Evolutionary conservation across 2,329 filamentous ascomycete genomes (phyloP).

Genomic region (Fusarium sp.): DNA sequence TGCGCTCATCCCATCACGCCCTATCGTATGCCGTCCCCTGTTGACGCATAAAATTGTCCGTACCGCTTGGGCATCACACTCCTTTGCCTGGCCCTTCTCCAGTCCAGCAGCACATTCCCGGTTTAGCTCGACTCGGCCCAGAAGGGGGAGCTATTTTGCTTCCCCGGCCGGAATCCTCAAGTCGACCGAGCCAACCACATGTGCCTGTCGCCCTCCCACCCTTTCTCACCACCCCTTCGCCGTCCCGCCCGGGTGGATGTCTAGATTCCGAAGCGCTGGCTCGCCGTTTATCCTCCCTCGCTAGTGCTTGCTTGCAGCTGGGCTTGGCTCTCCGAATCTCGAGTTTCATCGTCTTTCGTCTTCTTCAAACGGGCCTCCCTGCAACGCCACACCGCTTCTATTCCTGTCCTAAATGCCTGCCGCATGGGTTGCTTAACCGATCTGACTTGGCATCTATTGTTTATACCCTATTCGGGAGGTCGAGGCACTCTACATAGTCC

Average conservation of each 20-base stretch:
- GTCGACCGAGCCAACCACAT: constrained; percentile 27
- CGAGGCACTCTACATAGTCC: not conserved
- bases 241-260: constrained; percentile 41
- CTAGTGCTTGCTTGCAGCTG: constrained; percentile 37
- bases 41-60: not conserved
- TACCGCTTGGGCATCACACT: not conserved
- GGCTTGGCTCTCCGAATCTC: constrained; percentile 30
- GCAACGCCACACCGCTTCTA: constrained; percentile 29
- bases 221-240: constrained; percentile 25
- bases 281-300: constrained; percentile 30
- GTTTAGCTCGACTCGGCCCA: constrained; percentile 19
- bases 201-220: constrained; percentile 20
- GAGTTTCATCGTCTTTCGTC: constrained; percentile 29
- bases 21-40: not conserved
- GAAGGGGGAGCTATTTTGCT: constrained; percentile 31
- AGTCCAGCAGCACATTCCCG: not conserved
- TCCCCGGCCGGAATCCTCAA: constrained; percentile 40
- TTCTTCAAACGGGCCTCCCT: constrained; percentile 13
- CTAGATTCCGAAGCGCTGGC: constrained; percentile 47
- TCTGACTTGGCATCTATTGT: not conserved
- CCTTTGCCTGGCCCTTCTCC: not conserved
- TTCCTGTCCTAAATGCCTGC: not conserved
- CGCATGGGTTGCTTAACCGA: not conserved
- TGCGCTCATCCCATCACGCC: not conserved
- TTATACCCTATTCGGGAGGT: not conserved